Evolutionary conservation across 2,329 filamentous ascomycete genomes (phyloP).

Genomic region (Leptosphaerulina australis): DNA sequence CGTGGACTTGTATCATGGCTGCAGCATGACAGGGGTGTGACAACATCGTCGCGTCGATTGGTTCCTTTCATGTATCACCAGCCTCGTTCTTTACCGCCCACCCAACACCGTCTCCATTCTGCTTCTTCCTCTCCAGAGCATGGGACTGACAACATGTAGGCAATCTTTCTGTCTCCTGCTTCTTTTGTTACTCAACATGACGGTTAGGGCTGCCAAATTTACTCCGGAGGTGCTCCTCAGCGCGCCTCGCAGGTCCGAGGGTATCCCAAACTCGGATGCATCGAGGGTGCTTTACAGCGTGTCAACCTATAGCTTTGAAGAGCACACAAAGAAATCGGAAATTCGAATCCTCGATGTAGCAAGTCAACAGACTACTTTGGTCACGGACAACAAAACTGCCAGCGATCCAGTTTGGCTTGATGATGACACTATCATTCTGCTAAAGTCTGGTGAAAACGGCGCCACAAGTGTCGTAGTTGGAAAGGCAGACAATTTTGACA

Average conservation of each 20-base stretch:
- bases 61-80: neutral
- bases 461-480: conserved; percentile 49
- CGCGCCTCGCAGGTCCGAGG: conserved; percentile 73
- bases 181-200: conserved; percentile 59
- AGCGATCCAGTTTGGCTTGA: conserved; percentile 79
- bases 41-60: conserved; percentile 1
- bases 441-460: conserved; percentile 53
- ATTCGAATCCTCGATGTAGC: conserved; percentile 73
- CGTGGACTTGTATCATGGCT: neutral
- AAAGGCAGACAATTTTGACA: conserved; percentile 38
- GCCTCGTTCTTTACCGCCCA: neutral
- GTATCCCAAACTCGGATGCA: conserved; percentile 71
- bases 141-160: conserved; percentile 19
- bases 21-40: conserved; percentile 5
- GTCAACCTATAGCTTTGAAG: conserved; percentile 79
- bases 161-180: neutral
- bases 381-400: conserved; percentile 69
- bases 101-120: conserved; percentile 15
- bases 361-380: conserved; percentile 66
- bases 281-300: conserved; percentile 70
- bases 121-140: conserved; percentile 6
- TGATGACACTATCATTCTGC: conserved; percentile 67
- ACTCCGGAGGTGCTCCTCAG: conserved; percentile 78
- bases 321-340: conserved; percentile 71
- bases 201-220: conserved; percentile 71